Evolutionary conservation across 164 flowering plant genomes (phyloP), one percentile per base, ranked within the genome.

Genomic region (Vitis rupestris): DNA sequence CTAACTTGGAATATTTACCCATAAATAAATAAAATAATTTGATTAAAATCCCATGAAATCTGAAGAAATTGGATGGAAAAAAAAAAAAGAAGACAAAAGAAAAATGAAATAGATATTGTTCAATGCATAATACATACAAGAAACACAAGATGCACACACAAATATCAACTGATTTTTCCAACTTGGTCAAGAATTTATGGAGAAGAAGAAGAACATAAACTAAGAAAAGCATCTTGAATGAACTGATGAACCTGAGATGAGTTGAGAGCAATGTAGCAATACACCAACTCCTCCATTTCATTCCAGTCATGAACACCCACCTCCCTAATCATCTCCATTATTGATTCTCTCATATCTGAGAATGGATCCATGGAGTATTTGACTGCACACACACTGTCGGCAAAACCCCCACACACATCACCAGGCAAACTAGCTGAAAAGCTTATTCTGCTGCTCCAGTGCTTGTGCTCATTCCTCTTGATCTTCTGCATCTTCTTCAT

Each of bases 251-350:
- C 67, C 13, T 85, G 87, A 0, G 84, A 57, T 0, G 90, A 75
- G 64, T 86, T 83, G 65, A 85, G 87, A 76, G 77, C 84, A 64
- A 88, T 61, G 60, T 80, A 86, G 64, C 87, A 86, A 69, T 86
- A 83, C 27, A 88, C 73, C 66, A 85, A 63, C 76, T 86, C 90
- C 61, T 88, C 92, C 80, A 88, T 78, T 16, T 85, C 84, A 8
- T 71, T 72, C 92, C 90, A 86, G 58, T 79, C 76, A 5, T 64
- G 61, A 62, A 82, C 76, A 2, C 82, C 85, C 8, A 78, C 80
- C 1, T 79, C 78, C 63, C 63, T 65, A 15, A 85, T 80, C 87
- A 88, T 82, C 76, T 83, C 86, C 14, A 81, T 0, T 37, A 86
- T 85, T 2, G 90, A 88, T 9, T 78, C 77, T 70, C 79, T 76